These are phyloP conservation scores for Penicillium maclennaniae DNA, from an alignment of 495 filamentous ascomycete species.

Conservation along the genomic window DNA sequence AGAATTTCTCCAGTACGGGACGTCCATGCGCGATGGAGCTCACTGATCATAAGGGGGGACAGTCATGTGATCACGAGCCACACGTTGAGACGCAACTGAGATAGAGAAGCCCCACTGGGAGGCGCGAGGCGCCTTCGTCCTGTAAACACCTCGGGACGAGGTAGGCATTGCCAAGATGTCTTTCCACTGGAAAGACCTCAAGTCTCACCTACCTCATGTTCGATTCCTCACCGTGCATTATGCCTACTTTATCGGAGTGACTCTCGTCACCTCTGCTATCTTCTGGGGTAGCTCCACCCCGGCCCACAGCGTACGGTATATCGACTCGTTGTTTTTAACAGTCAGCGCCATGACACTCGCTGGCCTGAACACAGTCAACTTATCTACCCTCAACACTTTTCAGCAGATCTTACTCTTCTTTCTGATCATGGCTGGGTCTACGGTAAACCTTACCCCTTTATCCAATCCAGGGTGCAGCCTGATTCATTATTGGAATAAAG, in stretches of 20 bases:
- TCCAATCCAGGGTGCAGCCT: neutral
- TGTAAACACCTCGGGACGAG: neutral
- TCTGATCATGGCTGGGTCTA: constrained; percentile 1
- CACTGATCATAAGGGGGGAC: no score
- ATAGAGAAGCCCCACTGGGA: no score
- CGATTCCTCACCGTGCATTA: constrained; percentile 2
- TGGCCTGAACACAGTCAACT: constrained; percentile 5
- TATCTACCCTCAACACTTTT: constrained; percentile 4
- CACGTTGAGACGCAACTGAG: no score
- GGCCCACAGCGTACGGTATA: constrained; percentile 2
- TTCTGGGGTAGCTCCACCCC: constrained; percentile 4
- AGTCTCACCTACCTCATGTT: neutral
- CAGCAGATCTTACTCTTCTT: constrained; percentile 1
- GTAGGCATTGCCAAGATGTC: neutral
- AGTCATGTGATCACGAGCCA: no score
- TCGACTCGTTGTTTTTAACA: constrained; percentile 1
- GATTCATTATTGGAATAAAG: neutral
- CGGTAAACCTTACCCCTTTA: neutral
- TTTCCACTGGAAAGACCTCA: neutral
- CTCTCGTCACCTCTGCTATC: constrained; percentile 1
- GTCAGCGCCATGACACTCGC: constrained; percentile 5
- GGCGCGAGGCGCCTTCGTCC: neutral
- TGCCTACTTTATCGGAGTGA: constrained; percentile 3
- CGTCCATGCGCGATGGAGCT: no score
- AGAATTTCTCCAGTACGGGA: no score